Conservation (phyloP, 768 basidiomycete species). For the Boletus rubropictus region DNA sequence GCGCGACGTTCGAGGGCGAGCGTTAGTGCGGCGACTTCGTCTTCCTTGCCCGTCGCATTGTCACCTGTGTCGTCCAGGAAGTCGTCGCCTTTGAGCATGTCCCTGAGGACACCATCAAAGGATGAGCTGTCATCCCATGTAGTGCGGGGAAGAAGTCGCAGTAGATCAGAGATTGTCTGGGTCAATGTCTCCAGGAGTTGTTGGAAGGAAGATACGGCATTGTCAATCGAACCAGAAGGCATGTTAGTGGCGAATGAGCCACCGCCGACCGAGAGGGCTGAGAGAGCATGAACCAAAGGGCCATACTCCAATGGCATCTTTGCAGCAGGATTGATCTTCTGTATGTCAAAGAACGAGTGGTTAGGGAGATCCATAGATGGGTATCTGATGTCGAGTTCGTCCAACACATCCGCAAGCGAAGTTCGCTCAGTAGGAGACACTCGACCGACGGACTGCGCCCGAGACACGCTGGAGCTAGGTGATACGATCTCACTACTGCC, state of each 20-base stretch:
- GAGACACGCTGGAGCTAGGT: constrained; percentile 51
- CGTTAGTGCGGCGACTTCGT: constrained; percentile 81
- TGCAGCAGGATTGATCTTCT: constrained; percentile 66
- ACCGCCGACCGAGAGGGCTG: constrained; percentile 79
- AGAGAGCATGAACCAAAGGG: constrained; percentile 79
- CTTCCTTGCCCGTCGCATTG: constrained; percentile 60
- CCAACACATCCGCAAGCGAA: constrained; percentile 59
- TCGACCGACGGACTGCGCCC: constrained; percentile 56
- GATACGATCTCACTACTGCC: constrained; percentile 32
- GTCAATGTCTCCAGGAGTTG: constrained; percentile 84
- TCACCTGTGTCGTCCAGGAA: constrained; percentile 73
- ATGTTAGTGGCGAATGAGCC: constrained; percentile 75
- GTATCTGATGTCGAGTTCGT: constrained; percentile 57
- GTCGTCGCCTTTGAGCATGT: constrained; percentile 87
- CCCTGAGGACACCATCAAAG: constrained; percentile 78
- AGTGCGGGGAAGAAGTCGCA: constrained; percentile 79
- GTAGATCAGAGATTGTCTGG: constrained; percentile 81
- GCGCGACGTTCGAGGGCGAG: constrained; percentile 83
- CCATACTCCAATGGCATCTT: constrained; percentile 82
- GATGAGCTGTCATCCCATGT: constrained; percentile 90
- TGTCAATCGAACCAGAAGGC: constrained; percentile 85
- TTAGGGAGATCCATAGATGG: constrained; percentile 60
- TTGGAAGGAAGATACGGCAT: constrained; percentile 85
- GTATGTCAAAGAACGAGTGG: constrained; percentile 70
- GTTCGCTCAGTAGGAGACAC: constrained; percentile 39